Evolutionary conservation across 306 rosid genomes (phyloP).

Genomic region (Lablab purpureus): DNA sequence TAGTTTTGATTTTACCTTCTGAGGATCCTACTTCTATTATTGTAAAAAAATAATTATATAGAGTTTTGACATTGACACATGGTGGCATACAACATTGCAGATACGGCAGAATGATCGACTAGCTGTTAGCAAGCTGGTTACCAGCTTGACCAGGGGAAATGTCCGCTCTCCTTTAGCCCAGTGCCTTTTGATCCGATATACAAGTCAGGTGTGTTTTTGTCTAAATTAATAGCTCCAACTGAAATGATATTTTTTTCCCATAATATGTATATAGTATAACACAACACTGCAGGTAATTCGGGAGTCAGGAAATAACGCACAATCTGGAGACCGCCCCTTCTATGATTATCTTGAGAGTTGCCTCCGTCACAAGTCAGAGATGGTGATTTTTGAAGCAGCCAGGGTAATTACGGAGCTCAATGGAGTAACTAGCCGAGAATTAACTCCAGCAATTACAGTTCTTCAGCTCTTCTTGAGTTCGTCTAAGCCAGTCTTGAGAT

Average conservation of each 20-base stretch:
- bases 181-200: constrained; percentile 93
- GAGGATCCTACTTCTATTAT: constrained; percentile 11
- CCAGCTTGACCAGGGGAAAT: constrained; percentile 95
- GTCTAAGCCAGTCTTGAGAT: constrained; percentile 96
- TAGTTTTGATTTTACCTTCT: constrained; percentile 28
- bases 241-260: constrained; percentile 33
- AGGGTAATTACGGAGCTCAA: constrained; percentile 94
- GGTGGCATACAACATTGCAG: constrained; percentile 59
- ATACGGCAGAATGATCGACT: constrained; percentile 96
- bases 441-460: constrained; percentile 97
- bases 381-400: constrained; percentile 99
- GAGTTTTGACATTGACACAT: constrained; percentile 19
- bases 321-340: constrained; percentile 94
- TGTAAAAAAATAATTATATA: constrained; percentile 20
- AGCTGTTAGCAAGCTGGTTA: constrained; percentile 97
- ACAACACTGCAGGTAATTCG: constrained; percentile 83
- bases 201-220: constrained; percentile 82
- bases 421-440: constrained; percentile 89
- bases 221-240: not conserved
- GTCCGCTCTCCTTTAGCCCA: constrained; percentile 99
- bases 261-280: constrained; percentile 37
- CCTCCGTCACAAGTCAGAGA: constrained; percentile 97
- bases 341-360: constrained; percentile 97
- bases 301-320: constrained; percentile 75
- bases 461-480: constrained; percentile 98